Percentiles rank a stretch among this genome's conserved stretches.
Conservation (phyloP, 2,329 filamentous ascomycete genomes). For the Fonsecaea nubica region DNA sequence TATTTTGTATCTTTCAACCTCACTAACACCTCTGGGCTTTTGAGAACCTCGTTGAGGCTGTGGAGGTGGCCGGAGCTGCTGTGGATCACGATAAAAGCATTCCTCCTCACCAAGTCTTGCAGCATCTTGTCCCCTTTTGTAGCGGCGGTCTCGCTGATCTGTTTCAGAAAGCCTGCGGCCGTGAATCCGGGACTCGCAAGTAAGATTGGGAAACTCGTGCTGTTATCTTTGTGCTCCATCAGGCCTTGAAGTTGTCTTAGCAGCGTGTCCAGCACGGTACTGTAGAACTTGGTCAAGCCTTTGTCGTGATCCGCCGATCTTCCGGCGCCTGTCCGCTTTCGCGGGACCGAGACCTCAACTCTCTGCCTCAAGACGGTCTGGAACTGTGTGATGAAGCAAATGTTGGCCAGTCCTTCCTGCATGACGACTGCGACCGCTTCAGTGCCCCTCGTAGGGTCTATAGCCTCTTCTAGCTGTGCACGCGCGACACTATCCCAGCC, state of each 20-base stretch:
- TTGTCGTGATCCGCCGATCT: constrained; percentile 56
- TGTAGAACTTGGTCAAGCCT: constrained; percentile 78
- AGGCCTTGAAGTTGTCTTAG: constrained; percentile 78
- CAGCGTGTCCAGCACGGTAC: constrained; percentile 76
- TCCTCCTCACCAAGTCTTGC: constrained; percentile 62
- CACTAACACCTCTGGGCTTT: constrained; percentile 76
- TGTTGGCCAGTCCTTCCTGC: constrained; percentile 71
- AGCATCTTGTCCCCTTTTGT: constrained; percentile 76
- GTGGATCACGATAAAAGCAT: constrained; percentile 72
- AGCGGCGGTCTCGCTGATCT: constrained; percentile 68
- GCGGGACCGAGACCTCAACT: constrained; percentile 55
- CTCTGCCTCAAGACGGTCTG: constrained; percentile 58
- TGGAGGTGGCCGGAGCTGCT: constrained; percentile 85
- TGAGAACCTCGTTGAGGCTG: constrained; percentile 83
- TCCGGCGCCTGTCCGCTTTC: constrained; percentile 54
- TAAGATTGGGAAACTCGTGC: constrained; percentile 68
- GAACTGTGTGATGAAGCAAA: constrained; percentile 59
- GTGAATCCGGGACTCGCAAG: constrained; percentile 90
- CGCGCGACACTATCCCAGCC: constrained; percentile 91
- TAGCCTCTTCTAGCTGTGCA: constrained; percentile 77
- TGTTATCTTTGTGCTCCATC: constrained; percentile 48
- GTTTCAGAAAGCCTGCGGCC: constrained; percentile 78
- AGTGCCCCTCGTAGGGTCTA: constrained; percentile 78
- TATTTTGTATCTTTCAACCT: constrained; percentile 88
- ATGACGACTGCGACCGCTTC: constrained; percentile 90